Base-by-base conservation (phyloP, 1,284 basidiomycete genomes). In the Trichosporon coremiiforme region DNA sequence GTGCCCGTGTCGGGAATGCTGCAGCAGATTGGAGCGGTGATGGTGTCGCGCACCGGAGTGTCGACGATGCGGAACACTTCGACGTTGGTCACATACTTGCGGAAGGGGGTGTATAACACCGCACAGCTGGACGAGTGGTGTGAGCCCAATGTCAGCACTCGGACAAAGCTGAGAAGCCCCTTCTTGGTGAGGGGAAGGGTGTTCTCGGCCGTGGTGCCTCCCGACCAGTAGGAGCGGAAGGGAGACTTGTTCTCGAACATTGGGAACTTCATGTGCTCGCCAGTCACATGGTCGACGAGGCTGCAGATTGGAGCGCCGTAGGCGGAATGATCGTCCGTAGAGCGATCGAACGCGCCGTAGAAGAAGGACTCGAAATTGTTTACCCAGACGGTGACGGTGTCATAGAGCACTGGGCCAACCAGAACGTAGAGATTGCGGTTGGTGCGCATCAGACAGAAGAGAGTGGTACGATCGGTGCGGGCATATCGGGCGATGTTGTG, bases 391-490 rank as follows among this genome's bases (percentile, higher is more conserved):
- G 62, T 31, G 60, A 71, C 66, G 33, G 64, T 57, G n/a, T 20
- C n/a, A 50, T 73, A 73, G 9, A 73, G 68, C 6, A 66, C 25
- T 5, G 60, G 65, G 6, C 65, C 66, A 6, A 38, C 64, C 12
- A 65, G 29, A 20, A 57, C 62, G 55, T 65, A 71, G 62, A 71
- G 63, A 25, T 25, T 25, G 64, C 67, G 68, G 33, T 67, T 68
- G 60, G 71, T 68, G 20, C 64, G 64, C 68, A 73, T 71, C 38
- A 70, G 68, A 47, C 62, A 38, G 29, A 68, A 17, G 20, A 73
- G 31, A 12, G 66, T 70, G 3, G 45, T n/a, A 7, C 29, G 66
- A 12, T 22, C 20, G 47, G 47, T 53, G 7, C 47, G 47, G 1
- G 47, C 47, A 20, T 53, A 53, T 2, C 22, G 47, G n/a, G 17